Percentiles rank a stretch among this genome's conserved stretches.
Conservation (phyloP, 306 rosid species). For the Mimosa bimucronata region DNA sequence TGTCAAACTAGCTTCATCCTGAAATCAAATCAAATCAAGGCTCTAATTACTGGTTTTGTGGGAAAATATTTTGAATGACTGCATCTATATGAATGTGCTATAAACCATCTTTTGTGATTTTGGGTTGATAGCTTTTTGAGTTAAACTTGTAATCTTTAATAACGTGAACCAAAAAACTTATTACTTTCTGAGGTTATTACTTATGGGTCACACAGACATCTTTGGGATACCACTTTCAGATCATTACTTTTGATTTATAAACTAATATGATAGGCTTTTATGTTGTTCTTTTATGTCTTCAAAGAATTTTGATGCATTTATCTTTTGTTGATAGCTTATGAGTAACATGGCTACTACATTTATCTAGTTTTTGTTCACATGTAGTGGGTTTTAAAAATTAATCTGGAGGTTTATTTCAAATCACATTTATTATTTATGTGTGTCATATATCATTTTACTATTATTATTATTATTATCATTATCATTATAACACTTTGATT, state of each 20-base stretch:
- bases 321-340: neutral
- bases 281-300: neutral
- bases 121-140: conserved; percentile 5
- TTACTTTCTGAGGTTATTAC: neutral
- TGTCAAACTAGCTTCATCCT: neutral
- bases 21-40: neutral
- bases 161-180: neutral
- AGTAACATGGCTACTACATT: neutral
- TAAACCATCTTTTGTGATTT: neutral
- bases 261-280: neutral
- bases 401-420: too few species aligned
- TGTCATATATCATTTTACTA: neutral
- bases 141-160: neutral
- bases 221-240: neutral
- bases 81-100: neutral
- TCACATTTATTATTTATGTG: neutral
- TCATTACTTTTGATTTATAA: neutral
- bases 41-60: neutral
- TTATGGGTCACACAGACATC: neutral
- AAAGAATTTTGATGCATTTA: neutral
- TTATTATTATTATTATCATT: too few species aligned
- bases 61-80: neutral
- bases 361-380: neutral
- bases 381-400: too few species aligned
- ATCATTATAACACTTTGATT: neutral